Evolutionary conservation across 148 eudicot species (phyloP), one percentile per base, ranked within the genome.

Genomic region (Chenopodium album): DNA sequence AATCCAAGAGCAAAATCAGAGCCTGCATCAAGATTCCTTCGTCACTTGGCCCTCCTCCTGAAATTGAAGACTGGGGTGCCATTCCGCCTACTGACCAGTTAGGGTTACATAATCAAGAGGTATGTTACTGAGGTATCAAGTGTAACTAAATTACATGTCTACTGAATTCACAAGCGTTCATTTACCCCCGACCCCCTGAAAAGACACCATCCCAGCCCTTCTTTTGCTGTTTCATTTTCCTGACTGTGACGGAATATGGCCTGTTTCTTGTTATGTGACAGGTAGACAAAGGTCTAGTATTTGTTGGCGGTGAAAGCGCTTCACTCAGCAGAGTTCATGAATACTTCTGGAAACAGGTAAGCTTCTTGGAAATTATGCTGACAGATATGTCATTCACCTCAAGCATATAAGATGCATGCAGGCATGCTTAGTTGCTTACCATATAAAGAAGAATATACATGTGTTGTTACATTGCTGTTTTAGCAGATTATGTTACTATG

Each of bases 301-400:
- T 93, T 82, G 78, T 85, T 28, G 98, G 98, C 2, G 98, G 98
- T 78, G 98, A 95, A 90, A 92, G 91, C 76, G 97, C 94, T 13
- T 89, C 97, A 75, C 52, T 95, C 80, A 78, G 92, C 82, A 90
- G 98, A 90, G 89, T 95, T 41, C 82, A 90, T 59, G 98, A 95
- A 78, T 95, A 95, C 82, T 89, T 95, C 82, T 95, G 98, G 98
- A 93, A 89, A 85, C 93, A 95, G 94, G 98, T 87, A 73, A 80
- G 92, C 37, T 13, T 34, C 20, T 71, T 79, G 31, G n/a, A n/a
- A n/a, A n/a, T n/a, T n/a, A n/a, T n/a, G 8, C 17, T 8, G 11
- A 44, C 20, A 19, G 19, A 32, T 41, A 59, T 17, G 31, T 13
- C 11, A 41, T 37, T 62, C 31, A 11, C 47, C 8, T 32, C 73